These are phyloP conservation scores for Zygotorulaspora mrakii DNA, from an alignment of 1,139 yeast species.

Conservation along the genomic window DNA sequence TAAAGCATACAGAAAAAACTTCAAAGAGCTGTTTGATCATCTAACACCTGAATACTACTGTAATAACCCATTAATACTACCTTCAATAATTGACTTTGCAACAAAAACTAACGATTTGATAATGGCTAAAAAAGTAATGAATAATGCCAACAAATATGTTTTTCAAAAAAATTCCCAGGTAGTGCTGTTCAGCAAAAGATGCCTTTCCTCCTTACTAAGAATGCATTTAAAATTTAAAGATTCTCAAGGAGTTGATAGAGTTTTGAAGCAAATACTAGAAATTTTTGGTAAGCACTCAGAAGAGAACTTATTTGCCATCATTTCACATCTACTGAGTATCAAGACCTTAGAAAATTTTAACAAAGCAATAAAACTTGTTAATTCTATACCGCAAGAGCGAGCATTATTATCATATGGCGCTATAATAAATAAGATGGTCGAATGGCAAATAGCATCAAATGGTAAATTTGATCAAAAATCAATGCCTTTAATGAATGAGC, in stretches of 20 bases:
- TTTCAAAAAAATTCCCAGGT: constrained; percentile 28
- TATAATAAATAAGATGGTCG: constrained; percentile 21
- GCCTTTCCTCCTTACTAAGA: constrained; percentile 40
- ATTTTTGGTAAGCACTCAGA: constrained; percentile 21
- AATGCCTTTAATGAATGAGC: constrained; percentile 18
- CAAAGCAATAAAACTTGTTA: constrained; percentile 24
- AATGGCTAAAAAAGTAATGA: constrained; percentile 35
- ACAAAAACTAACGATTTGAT: constrained; percentile 32
- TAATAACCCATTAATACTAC: constrained; percentile 39
- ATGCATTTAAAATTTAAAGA: constrained; percentile 43
- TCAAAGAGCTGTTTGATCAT: constrained; percentile 34
- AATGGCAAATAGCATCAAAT: constrained; percentile 16
- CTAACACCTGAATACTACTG: constrained; percentile 39
- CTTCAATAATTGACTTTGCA: constrained; percentile 38
- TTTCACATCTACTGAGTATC: constrained; percentile 19
- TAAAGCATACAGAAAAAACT: constrained; percentile 34
- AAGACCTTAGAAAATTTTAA: constrained; percentile 17
- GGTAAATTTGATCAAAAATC: constrained; percentile 10
- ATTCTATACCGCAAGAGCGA: constrained; percentile 17
- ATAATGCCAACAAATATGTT: constrained; percentile 25
- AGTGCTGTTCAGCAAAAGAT: constrained; percentile 23
- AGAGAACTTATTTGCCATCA: constrained; percentile 23
- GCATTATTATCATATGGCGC: constrained; percentile 21
- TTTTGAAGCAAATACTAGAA: constrained; percentile 36
- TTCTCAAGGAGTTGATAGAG: constrained; percentile 41